Evolutionary conservation across 2,329 filamentous ascomycete genomes (phyloP), one percentile per base, ranked within the genome.

Genomic region (Coniella vitis): DNA sequence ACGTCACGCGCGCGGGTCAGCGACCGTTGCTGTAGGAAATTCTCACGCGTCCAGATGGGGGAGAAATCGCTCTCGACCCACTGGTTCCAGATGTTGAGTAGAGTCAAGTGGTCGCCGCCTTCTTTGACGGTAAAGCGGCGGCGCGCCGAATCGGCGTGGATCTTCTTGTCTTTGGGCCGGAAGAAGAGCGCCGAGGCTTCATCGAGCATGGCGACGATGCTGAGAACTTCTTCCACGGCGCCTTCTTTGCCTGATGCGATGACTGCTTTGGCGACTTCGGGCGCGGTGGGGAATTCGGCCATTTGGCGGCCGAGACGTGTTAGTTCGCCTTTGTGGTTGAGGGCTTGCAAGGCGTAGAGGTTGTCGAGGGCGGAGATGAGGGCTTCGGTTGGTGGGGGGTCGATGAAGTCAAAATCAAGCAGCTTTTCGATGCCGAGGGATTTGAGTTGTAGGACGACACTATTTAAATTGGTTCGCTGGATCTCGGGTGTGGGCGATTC

Each of bases 371-470:
- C 87, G 19, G 86, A 83, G 55, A 95, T 95, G 29, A 98, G 79
- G 1, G 90, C 87, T 61, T 96, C 89, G 0, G 89, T 87, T 0
- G 90, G 86, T 0, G 93, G 93, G 0, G 90, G 85, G 58, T 97
- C 91, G 82, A 97, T 90, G 59, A 95, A 97, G 62, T 96, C 90
- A 61, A 98, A 98, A 52, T 91, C 84, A 5, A 98, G 78, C 0
- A 98, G 73, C 59, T 97, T 86, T 62, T 95, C 89, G 64, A 98
- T 94, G 9, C 90, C 90, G 0, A 97, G 74, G 0, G 87, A 88
- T 62, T 95, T 96, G 8, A 98, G 73, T 53, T 90, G 81, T 20
- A 98, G 70, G 1, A 96, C 87, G 0, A 94, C 84, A 17, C 83
- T 78, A 58, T 86, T 91, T 10, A 98, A 75, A 55, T 95, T 95